Percentiles rank a stretch among this genome's conserved stretches.
Conservation (phyloP, 345 rosid species). For the Melaleuca alternifolia region DNA sequence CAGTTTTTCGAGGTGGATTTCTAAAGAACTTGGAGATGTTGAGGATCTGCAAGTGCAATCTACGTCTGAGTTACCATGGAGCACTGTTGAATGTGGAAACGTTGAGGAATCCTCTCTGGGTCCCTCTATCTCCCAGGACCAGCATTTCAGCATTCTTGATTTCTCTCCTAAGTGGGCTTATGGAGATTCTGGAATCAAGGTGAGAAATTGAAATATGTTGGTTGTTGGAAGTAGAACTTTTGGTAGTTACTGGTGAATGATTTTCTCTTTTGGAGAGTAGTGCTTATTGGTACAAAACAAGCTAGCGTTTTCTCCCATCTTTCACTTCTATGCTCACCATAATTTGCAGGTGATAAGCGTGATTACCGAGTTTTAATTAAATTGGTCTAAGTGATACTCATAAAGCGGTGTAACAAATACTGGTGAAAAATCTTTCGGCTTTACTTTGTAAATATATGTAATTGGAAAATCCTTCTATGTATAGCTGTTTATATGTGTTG, state of each 20-base stretch:
- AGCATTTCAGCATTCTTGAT: slow-evolving; percentile 72
- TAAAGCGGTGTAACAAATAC: background rate
- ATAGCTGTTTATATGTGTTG: background rate
- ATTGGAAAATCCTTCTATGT: background rate
- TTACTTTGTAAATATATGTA: background rate
- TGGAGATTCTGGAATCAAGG: slow-evolving; percentile 61
- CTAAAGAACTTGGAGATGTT: slow-evolving; percentile 71
- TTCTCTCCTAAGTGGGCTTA: slow-evolving; percentile 73
- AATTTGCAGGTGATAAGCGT: background rate
- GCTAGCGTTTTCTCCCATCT: background rate
- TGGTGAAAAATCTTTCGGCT: background rate
- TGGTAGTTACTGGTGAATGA: background rate
- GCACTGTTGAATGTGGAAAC: slow-evolving; percentile 55
- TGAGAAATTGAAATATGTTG: background rate
- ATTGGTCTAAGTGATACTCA: background rate
- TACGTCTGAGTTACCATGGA: slow-evolving; percentile 63
- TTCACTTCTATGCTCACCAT: background rate
- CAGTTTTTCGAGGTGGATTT: slow-evolving; percentile 82
- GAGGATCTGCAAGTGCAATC: slow-evolving; percentile 72
- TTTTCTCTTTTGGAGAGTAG: background rate
- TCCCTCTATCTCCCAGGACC: slow-evolving; percentile 84
- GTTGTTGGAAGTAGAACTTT: background rate
- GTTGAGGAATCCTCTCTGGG: slow-evolving; percentile 54
- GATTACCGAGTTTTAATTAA: background rate
- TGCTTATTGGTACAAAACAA: background rate